Percentiles rank a stretch among this genome's conserved stretches.
Evolutionary conservation across 805 yeast genomes (phyloP).

Genomic region (Metschnikowia baotianmanensis): DNA sequence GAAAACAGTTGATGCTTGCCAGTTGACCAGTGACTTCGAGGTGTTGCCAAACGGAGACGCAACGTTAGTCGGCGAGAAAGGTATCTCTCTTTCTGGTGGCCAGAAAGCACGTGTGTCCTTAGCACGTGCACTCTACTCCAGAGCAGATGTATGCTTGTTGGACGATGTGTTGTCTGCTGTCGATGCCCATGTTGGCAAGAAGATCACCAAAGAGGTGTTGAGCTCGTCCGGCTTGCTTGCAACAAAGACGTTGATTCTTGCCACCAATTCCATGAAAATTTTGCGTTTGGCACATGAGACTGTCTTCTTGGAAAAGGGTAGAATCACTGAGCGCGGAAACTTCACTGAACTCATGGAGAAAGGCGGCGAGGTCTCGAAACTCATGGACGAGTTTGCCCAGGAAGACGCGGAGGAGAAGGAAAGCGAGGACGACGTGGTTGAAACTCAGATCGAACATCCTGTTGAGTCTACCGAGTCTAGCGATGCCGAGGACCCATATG

Average conservation of each 20-base stretch:
- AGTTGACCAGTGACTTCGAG: slow-evolving; percentile 45
- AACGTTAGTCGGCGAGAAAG: slow-evolving; percentile 59
- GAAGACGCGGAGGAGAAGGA: slow-evolving; percentile 16
- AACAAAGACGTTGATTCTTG: slow-evolving; percentile 51
- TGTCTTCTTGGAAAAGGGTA: slow-evolving; percentile 52
- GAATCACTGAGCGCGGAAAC: slow-evolving; percentile 55
- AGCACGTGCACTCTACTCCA: slow-evolving; percentile 67
- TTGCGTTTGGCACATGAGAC: slow-evolving; percentile 59
- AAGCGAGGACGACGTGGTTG: slow-evolving; percentile 8
- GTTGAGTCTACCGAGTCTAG: slow-evolving; percentile 9
- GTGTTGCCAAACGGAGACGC: slow-evolving; percentile 52
- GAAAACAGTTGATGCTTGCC: slow-evolving; percentile 48
- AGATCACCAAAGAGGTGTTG: slow-evolving; percentile 48
- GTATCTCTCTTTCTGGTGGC: slow-evolving; percentile 60
- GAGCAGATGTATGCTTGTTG: slow-evolving; percentile 54
- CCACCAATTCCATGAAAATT: slow-evolving; percentile 58
- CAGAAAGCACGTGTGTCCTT: slow-evolving; percentile 63
- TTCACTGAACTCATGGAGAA: slow-evolving; percentile 46
- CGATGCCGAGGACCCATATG: slow-evolving; percentile 5
- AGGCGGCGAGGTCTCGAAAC: slow-evolving; percentile 32
- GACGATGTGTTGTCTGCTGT: slow-evolving; percentile 73
- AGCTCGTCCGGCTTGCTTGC: slow-evolving; percentile 49
- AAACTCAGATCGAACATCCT: slow-evolving; percentile 1
- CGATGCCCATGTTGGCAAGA: slow-evolving; percentile 66
- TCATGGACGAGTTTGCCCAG: slow-evolving; percentile 33